These are phyloP conservation scores for Hemileccinum impolitum DNA, from an alignment of 768 basidiomycete genomes.

Conservation along the genomic window DNA sequence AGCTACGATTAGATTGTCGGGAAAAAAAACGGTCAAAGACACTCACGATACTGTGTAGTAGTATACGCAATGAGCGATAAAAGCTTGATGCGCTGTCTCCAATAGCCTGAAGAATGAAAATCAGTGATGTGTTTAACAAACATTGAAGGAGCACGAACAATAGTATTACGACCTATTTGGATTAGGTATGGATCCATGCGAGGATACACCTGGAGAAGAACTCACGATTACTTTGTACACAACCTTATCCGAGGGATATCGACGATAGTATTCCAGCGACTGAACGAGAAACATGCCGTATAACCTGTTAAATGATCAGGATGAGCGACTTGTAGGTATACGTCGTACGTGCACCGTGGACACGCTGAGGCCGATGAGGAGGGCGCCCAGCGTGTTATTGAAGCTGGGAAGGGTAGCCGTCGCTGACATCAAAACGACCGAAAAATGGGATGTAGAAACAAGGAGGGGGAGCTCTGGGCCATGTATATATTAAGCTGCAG, in stretches of 20 bases:
- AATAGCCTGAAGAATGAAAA: constrained; percentile 35
- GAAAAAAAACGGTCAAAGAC: too few relatives aligned
- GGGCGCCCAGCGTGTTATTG: constrained; percentile 56
- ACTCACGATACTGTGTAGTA: constrained; percentile 53
- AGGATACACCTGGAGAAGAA: constrained; percentile 6
- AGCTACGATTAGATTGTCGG: constrained; percentile 1
- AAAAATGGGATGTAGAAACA: background rate
- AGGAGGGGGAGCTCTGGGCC: background rate
- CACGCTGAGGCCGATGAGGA: constrained; percentile 54
- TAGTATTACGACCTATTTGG: constrained; percentile 29
- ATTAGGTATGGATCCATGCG: background rate
- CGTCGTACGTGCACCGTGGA: constrained; percentile 34
- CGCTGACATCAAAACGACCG: background rate
- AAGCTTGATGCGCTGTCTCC: constrained; percentile 46
- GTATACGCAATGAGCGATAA: constrained; percentile 53
- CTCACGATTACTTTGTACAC: constrained; percentile 52
- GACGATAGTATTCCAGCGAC: constrained; percentile 50
- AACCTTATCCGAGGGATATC: constrained; percentile 51
- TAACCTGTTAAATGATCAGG: constrained; percentile 34
- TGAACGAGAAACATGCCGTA: constrained; percentile 57
- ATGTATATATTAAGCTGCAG: background rate
- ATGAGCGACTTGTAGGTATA: background rate
- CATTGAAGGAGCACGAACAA: constrained; percentile 25
- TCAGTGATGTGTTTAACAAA: background rate
- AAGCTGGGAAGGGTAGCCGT: constrained; percentile 24